A percentile compares a stretch with the other conserved stretches of the same genome.
These are phyloP conservation scores for Endoconidiophora laricicola DNA, from an alignment of 2,329 filamentous ascomycete species.

Conservation along the genomic window DNA sequence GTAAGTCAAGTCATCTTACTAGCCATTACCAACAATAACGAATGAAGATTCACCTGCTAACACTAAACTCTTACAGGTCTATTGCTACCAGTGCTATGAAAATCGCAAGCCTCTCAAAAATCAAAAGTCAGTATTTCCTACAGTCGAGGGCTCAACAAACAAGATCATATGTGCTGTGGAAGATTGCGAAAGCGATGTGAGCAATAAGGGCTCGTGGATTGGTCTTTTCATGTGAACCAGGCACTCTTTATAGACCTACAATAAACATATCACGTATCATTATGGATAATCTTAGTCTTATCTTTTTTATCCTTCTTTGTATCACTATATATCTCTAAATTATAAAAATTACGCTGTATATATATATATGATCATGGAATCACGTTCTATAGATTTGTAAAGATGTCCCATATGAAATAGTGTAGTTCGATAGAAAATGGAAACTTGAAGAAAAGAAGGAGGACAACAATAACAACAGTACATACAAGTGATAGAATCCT, in stretches of 20 bases:
- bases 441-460: too few species aligned
- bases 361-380: not conserved
- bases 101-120: conserved; percentile 29
- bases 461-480: too few species aligned
- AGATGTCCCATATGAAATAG: not conserved
- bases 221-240: conserved; percentile 38
- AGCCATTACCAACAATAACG: too few species aligned
- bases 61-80: conserved; percentile 31
- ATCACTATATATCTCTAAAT: not conserved
- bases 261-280: not conserved
- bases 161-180: conserved; percentile 39
- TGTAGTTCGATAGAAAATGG: too few species aligned
- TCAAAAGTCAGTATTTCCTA: conserved; percentile 15
- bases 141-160: not conserved
- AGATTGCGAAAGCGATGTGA: conserved; percentile 36
- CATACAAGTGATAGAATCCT: too few species aligned
- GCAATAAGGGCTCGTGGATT: conserved; percentile 40
- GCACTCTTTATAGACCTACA: not conserved
- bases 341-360: not conserved
- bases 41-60: not conserved
- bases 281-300: not conserved
- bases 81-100: conserved; percentile 45
- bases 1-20: conserved; percentile 33
- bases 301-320: not conserved
- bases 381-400: not conserved